Evolutionary conservation across 2,329 filamentous ascomycete genomes (phyloP).

Genomic region (Knoxdaviesia capensis): DNA sequence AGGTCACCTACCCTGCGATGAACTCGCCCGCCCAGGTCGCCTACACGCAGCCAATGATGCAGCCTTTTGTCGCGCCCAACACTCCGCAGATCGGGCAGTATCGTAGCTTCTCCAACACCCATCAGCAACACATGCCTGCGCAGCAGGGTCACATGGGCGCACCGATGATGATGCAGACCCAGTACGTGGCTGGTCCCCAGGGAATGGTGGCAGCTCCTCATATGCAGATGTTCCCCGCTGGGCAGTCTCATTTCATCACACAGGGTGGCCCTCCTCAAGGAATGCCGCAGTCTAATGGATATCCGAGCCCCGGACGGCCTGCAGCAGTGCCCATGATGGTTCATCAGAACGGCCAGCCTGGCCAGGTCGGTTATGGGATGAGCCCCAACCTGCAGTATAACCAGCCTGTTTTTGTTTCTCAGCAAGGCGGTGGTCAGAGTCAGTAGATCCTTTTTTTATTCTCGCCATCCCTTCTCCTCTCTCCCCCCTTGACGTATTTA

Average conservation of each 20-base stretch:
- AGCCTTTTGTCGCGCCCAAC: conserved; percentile 47
- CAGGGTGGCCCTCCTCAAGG: conserved; percentile 32
- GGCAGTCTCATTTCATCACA: conserved; percentile 42
- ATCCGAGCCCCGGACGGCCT: conserved; percentile 70
- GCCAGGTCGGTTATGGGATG: conserved; percentile 61
- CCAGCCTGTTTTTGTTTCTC: conserved; percentile 51
- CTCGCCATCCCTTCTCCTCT: too few species aligned
- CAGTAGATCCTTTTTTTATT: conserved; percentile 20
- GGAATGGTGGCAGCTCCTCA: conserved; percentile 50
- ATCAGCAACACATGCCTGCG: conserved; percentile 47
- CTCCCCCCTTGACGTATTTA: neutral
- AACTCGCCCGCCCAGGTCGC: conserved; percentile 48
- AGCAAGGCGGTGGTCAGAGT: conserved; percentile 50
- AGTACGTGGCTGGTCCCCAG: conserved; percentile 58
- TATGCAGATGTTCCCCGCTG: conserved; percentile 63
- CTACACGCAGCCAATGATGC: conserved; percentile 52
- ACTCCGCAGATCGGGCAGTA: conserved; percentile 51
- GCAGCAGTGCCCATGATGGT: conserved; percentile 69
- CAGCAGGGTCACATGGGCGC: conserved; percentile 52
- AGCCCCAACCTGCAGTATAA: conserved; percentile 55
- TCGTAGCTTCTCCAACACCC: conserved; percentile 50
- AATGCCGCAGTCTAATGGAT: conserved; percentile 52
- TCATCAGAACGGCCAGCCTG: conserved; percentile 83
- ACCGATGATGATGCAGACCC: conserved; percentile 66
- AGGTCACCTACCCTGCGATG: conserved; percentile 50